phyloP scores from a whole-genome alignment of 2,329 filamentous ascomycete species.

The Penicillium janthinellum region DNA sequence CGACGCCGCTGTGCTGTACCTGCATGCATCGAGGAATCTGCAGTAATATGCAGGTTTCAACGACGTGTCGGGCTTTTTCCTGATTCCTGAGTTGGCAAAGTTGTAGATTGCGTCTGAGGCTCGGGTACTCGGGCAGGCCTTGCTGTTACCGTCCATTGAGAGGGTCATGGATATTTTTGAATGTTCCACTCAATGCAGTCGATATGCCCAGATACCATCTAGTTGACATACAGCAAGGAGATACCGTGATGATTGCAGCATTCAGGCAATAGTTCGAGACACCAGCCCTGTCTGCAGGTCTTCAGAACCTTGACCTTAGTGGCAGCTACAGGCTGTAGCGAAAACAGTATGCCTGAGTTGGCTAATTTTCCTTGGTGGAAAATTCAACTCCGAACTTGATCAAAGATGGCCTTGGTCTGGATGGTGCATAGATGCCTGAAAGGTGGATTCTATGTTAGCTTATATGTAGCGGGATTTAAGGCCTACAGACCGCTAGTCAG shows the following conservation, averaged over 20 bases:
- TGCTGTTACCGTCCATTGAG: not conserved
- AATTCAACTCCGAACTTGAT: conserved; percentile 9
- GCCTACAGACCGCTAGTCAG: not conserved
- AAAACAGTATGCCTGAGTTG: conserved; percentile 29
- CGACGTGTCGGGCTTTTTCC: not conserved
- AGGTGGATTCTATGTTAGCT: not conserved
- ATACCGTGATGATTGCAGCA: conserved; percentile 9
- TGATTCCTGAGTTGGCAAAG: not conserved
- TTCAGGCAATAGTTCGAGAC: conserved; percentile 23
- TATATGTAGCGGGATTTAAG: not conserved
- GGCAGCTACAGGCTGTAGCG: conserved; percentile 20
- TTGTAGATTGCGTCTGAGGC: too few species aligned
- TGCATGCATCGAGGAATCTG: not conserved
- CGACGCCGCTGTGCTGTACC: not conserved
- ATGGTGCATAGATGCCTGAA: conserved; percentile 1
- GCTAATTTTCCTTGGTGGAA: conserved; percentile 28
- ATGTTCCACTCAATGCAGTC: too few species aligned
- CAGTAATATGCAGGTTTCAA: not conserved
- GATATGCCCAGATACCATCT: too few species aligned
- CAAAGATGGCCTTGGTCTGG: too few species aligned
- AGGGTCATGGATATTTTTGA: too few species aligned
- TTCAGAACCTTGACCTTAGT: conserved; percentile 24
- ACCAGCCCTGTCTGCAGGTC: conserved; percentile 21
- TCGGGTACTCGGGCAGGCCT: too few species aligned
- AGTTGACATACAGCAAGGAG: too few species aligned